Evolutionary conservation across 2,329 filamentous ascomycete genomes (phyloP).

Genomic region (Pseudopithomyces chartarum): DNA sequence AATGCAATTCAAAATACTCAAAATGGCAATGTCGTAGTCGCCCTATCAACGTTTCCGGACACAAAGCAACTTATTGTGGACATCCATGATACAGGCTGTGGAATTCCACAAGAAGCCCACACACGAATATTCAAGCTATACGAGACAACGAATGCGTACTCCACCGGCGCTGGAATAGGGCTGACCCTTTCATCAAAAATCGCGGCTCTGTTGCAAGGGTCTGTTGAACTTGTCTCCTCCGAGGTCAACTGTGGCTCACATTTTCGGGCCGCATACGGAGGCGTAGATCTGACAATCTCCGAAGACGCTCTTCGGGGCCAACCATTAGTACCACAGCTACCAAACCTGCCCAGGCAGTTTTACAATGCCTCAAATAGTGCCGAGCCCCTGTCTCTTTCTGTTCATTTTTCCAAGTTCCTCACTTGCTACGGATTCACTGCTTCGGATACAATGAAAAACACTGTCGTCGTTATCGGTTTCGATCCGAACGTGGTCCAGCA

Average conservation of each 20-base stretch:
- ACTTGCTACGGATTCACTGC: not conserved
- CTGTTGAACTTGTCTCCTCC: constrained; percentile 46
- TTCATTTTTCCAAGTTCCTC: not conserved
- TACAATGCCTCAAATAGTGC: not conserved
- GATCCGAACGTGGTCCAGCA: not conserved
- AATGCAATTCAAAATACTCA: constrained; percentile 52
- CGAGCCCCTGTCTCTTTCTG: not conserved
- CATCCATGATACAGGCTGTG: constrained; percentile 50
- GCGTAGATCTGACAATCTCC: not conserved
- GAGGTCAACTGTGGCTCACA: constrained; percentile 46
- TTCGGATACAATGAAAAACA: not conserved
- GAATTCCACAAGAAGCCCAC: constrained; percentile 44
- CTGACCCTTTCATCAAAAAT: constrained; percentile 51
- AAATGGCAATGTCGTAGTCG: constrained; percentile 45
- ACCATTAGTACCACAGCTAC: not conserved
- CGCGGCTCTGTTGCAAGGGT: constrained; percentile 48
- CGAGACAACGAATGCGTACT: constrained; percentile 48
- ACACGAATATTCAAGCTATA: constrained; percentile 51
- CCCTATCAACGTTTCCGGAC: constrained; percentile 35
- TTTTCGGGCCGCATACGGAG: constrained; percentile 43
- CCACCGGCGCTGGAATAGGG: constrained; percentile 50
- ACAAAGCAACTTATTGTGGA: constrained; percentile 44
- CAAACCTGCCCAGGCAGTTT: not conserved
- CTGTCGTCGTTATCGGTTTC: not conserved
- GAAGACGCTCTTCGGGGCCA: not conserved